A percentile compares a stretch with the other conserved stretches of the same genome.
Evolutionary conservation across 1,139 yeast species (phyloP).

Genomic region (Kodamaea alishanica): DNA sequence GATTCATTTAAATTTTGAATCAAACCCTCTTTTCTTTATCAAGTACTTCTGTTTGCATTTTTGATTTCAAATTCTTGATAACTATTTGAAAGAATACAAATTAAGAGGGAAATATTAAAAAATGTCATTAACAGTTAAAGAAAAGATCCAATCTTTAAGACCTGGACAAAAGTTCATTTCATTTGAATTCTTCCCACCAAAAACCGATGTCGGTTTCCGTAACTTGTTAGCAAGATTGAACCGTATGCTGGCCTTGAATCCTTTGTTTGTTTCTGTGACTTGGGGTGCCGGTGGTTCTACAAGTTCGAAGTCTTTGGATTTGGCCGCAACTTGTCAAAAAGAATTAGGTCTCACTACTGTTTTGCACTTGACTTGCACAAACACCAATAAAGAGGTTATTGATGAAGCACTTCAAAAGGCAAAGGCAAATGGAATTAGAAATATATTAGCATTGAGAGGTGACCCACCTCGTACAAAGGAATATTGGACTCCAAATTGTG

Average conservation of each 20-base stretch:
- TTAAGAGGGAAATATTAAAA: neutral
- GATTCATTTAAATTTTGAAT: too few species aligned
- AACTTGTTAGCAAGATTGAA: conserved; percentile 81
- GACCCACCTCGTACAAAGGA: conserved; percentile 91
- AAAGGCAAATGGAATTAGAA: conserved; percentile 71
- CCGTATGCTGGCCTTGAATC: conserved; percentile 86
- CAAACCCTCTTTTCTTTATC: too few species aligned
- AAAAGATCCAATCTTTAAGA: conserved; percentile 48
- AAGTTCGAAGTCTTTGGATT: conserved; percentile 75
- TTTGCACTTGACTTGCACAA: conserved; percentile 93
- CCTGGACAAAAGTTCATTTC: conserved; percentile 68
- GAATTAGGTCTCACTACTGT: conserved; percentile 83
- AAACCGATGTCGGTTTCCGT: conserved; percentile 81
- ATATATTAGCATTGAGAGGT: conserved; percentile 89
- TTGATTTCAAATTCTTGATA: too few species aligned
- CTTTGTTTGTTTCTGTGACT: conserved; percentile 85
- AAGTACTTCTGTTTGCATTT: too few species aligned
- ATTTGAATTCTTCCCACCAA: conserved; percentile 95
- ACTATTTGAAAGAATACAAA: too few species aligned
- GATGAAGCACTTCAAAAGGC: conserved; percentile 77
- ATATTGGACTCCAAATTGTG: conserved; percentile 55
- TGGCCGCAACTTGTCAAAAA: conserved; percentile 74
- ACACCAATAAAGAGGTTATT: conserved; percentile 71
- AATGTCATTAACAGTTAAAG: conserved; percentile 44
- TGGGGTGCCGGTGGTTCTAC: conserved; percentile 99